Percentiles rank a stretch among this genome's conserved stretches.
Conservation (phyloP, 345 rosid species). For the Gynandropsis gynandra region DNA sequence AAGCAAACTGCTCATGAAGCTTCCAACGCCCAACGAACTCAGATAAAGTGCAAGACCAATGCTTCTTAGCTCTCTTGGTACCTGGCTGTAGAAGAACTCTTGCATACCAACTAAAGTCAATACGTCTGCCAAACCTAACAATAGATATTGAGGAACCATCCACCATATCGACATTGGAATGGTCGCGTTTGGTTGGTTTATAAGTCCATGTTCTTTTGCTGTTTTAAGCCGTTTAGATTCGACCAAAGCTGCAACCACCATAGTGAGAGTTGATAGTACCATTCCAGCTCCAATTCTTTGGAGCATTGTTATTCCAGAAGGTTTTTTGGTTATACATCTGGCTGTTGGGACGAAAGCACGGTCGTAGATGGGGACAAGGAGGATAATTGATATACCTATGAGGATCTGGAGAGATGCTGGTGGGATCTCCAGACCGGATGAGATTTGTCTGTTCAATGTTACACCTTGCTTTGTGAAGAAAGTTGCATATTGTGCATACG, state of each 20-base stretch:
- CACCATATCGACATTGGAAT: constrained; percentile 30
- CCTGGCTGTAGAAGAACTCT: constrained; percentile 29
- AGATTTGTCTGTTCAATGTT: constrained; percentile 42
- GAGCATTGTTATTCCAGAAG: constrained; percentile 30
- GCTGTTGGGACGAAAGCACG: constrained; percentile 35
- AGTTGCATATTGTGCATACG: constrained; percentile 42
- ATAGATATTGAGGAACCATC: constrained; percentile 32
- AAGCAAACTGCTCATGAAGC: constrained; percentile 23
- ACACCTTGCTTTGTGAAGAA: constrained; percentile 58
- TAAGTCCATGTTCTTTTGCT: constrained; percentile 10
- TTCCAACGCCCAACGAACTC: constrained; percentile 22
- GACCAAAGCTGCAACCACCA: constrained; percentile 22
- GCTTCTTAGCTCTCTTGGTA: constrained; percentile 21
- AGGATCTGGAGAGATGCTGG: constrained; percentile 49
- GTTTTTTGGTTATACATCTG: constrained; percentile 24
- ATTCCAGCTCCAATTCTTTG: constrained; percentile 28
- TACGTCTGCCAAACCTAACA: constrained; percentile 23
- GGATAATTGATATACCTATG: constrained; percentile 30
- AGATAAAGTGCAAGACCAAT: constrained; percentile 24
- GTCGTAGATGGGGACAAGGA: constrained; percentile 45
- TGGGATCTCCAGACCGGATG: constrained; percentile 33
- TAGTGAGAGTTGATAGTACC: constrained; percentile 18
- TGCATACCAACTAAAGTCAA: constrained; percentile 23
- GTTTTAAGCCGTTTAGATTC: constrained; percentile 20
- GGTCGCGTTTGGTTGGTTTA: constrained; percentile 12